Evolutionary conservation across 148 eudicot species (phyloP).

Genomic region (Chenopodium suecicum): DNA sequence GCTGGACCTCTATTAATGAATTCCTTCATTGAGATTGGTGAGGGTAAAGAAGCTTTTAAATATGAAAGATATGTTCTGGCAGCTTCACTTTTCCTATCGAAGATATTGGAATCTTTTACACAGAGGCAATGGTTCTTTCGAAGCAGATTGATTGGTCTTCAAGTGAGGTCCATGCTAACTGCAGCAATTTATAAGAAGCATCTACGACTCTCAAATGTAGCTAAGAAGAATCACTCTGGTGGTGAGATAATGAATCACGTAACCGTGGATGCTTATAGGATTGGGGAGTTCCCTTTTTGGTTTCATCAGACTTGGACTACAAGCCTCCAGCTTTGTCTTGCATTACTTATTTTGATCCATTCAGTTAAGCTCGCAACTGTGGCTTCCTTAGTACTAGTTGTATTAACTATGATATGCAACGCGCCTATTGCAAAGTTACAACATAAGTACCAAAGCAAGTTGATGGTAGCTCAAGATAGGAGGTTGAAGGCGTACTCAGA

Average conservation of each 20-base stretch:
- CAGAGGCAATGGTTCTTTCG: constrained; percentile 81
- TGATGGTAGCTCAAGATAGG: constrained; percentile 64
- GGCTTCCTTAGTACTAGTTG: constrained; percentile 46
- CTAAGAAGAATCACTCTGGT: constrained; percentile 56
- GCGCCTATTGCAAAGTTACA: constrained; percentile 61
- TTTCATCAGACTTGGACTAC: constrained; percentile 78
- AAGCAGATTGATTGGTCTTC: constrained; percentile 57
- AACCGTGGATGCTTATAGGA: constrained; percentile 66
- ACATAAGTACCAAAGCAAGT: constrained; percentile 51
- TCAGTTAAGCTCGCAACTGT: constrained; percentile 58
- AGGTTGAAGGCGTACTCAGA: constrained; percentile 54
- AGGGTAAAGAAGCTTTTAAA: constrained; percentile 56
- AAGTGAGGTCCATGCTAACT: constrained; percentile 60
- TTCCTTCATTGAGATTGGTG: constrained; percentile 76
- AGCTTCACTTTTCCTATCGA: constrained; percentile 47
- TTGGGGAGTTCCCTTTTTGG: constrained; percentile 83
- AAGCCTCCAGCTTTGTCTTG: constrained; percentile 54
- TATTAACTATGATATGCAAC: constrained; percentile 58
- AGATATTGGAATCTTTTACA: constrained; percentile 65
- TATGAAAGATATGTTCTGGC: constrained; percentile 64
- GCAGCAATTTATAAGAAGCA: constrained; percentile 78
- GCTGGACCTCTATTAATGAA: constrained; percentile 78
- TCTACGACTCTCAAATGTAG: constrained; percentile 53
- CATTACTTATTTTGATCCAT: constrained; percentile 46
- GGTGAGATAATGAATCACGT: constrained; percentile 83